Base-by-base conservation (phyloP, 176 grass and related monocot species). In the Rhynchospora tenuis region DNA sequence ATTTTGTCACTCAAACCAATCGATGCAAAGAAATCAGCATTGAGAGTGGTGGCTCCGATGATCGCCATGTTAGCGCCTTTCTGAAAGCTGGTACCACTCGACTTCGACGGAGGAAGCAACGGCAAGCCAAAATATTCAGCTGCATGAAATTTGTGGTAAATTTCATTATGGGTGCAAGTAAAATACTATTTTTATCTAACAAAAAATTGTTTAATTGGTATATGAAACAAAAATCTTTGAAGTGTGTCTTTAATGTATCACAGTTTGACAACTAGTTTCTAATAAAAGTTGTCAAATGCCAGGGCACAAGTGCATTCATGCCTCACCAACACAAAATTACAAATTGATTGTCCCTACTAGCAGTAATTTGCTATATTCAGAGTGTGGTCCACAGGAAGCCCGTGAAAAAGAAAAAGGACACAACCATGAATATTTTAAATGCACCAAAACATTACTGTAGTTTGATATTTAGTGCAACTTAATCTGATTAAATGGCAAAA, bases 21-120 rank as follows among this genome's bases (percentile, higher is more conserved):
- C 7, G 85, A 84, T 59, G 86, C 14, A 82, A 93, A 98, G 87
- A 98, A 98, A 16, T 84, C 78, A 26, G 81, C 42, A 54, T 92
- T 85, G 51, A 94, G 88, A 17, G 89, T 52, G 63, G 95, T 91
- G 84, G 89, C 95, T 19, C 90, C 95, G 24, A 87, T 98, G 80
- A 94, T 93, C 66, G 95, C 95, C 92, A 98, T 93, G 80, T 94
- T 98, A 15, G 89, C 92, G 19, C 95, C 95, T 59, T 81, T 83
- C 85, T 67, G 79, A 84, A 93, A 93, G 77, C 88, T 87, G 44
- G 17, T 54, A 73, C 83, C 88, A 74, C 59, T 83, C 9, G 84
- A 73, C 50, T 88, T 93, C 13, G 93, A 94, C 58, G 95, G 92
- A 38, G 87, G 90, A 1, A 91, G 92, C 26, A 94, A 42, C 2